Evolutionary conservation across 1,139 yeast genomes (phyloP), one percentile per base, ranked within the genome.

Genomic region (Nakaseomyces uthaithaninus): DNA sequence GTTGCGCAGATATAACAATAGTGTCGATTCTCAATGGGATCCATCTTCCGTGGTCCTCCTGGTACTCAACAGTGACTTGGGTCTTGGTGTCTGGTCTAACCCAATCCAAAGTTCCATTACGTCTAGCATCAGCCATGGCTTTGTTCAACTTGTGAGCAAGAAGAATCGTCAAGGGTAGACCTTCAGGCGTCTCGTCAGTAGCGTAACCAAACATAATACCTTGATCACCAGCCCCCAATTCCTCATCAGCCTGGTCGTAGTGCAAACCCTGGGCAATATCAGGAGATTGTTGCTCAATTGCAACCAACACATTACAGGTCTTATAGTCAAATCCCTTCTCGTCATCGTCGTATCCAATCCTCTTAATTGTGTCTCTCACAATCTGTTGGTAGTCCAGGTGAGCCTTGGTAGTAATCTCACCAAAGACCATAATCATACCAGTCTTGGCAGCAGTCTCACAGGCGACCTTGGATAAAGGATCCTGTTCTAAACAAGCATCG

Each of bases 161-260:
- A 58, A 93, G 71, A 50, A 93, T 77, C 55, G 98, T 93, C 71
- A 91, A 79, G 57, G 99, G 99, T 62, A 91, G 75, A 66, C 85
- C 81, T 74, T 91, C 97, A 64, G 89, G 94, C 59, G 98, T 87
- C 75, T 91, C 99, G 63, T 91, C 96, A 51, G 98, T 81, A 57
- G 99, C 99, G 70, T 91, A 91, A 69, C 99, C 99, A 65, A 91
- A 91, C 99, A 91, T 91, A 67, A 91, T 91, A 80, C 99, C 97
- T 73, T 91, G 99, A 74, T 91, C 99, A 80, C 99, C 99, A 53
- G 99, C 98, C 68, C 98, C 99, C 63, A 91, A 80, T 46, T 91
- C 94, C 74, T 91, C 99, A 55, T 91, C 75, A 46, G 95, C 93
- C 72, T 87, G 77, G 68, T 91, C 96, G 71, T 83, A 85, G 70